A percentile compares a stretch with the other conserved stretches of the same genome.
Conservation (phyloP, 495 filamentous ascomycete species). For the Parmelia sp. region DNA sequence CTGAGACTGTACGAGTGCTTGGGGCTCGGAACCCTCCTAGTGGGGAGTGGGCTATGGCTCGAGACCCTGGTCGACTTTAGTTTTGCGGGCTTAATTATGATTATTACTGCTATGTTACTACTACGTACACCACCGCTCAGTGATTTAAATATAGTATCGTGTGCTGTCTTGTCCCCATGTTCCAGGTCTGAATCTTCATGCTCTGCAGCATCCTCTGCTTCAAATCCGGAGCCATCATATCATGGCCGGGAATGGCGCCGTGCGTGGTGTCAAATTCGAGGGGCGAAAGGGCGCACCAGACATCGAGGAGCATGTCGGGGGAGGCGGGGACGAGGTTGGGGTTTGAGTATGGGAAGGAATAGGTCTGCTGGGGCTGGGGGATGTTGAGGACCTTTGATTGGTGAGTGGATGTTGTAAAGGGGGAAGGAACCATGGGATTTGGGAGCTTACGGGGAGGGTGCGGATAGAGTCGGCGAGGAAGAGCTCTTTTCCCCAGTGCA, state of each 20-base stretch:
- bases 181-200: constrained; percentile 61
- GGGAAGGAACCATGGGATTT: too few species aligned
- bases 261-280: constrained; percentile 55
- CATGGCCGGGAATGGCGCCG: constrained; percentile 56
- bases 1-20: too few species aligned
- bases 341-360: constrained; percentile 71
- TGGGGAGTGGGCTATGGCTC: too few species aligned
- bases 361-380: constrained; percentile 54
- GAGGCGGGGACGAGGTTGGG: constrained; percentile 72
- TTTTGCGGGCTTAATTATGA: too few species aligned
- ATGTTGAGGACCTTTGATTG: constrained; percentile 38
- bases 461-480: constrained; percentile 68
- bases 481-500: constrained; percentile 51
- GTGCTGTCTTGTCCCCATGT: constrained; percentile 28
- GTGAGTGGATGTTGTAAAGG: background rate
- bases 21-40: too few species aligned
- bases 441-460: constrained; percentile 53
- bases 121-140: too few species aligned
- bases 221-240: constrained; percentile 50
- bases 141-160: too few species aligned
- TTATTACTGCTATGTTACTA: too few species aligned
- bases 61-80: too few species aligned
- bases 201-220: constrained; percentile 65
- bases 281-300: constrained; percentile 39
- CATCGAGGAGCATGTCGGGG: constrained; percentile 34